Conservation (phyloP, 306 rosid genomes). For the Begonia masoniana region DNA sequence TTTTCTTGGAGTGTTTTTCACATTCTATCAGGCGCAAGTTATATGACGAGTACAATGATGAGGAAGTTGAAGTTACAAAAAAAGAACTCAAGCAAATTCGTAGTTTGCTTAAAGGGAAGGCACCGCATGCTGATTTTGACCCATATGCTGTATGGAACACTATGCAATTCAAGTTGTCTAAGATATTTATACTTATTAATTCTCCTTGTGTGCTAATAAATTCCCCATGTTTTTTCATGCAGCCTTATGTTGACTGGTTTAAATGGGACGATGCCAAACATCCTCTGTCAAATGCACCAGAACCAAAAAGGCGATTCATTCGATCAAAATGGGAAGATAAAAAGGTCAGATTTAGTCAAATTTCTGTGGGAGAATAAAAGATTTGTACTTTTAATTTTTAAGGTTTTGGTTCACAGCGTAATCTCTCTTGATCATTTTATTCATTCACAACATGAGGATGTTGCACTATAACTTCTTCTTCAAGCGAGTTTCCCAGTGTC, state of each 20-base stretch:
- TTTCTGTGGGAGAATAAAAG: background rate
- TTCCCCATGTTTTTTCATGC: slow-evolving; percentile 12
- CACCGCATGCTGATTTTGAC: slow-evolving; percentile 78
- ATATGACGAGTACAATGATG: slow-evolving; percentile 70
- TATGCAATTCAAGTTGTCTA: slow-evolving; percentile 2
- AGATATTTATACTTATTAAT: background rate
- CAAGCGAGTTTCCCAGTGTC: too few relatives aligned
- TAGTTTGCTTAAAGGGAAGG: slow-evolving; percentile 50
- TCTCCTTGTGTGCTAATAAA: background rate
- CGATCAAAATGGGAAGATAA: slow-evolving; percentile 90
- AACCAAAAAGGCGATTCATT: slow-evolving; percentile 91
- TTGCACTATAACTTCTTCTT: too few relatives aligned
- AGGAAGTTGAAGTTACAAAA: slow-evolving; percentile 55
- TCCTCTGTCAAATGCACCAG: slow-evolving; percentile 89
- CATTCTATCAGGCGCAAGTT: slow-evolving; percentile 53
- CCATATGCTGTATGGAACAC: slow-evolving; percentile 51
- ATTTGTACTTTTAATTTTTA: background rate
- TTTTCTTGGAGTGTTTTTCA: too few relatives aligned
- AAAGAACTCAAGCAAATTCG: slow-evolving; percentile 50
- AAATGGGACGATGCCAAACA: slow-evolving; percentile 76
- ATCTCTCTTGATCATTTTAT: too few relatives aligned
- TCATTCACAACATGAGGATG: too few relatives aligned
- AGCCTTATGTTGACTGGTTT: slow-evolving; percentile 89
- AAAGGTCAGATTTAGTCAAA: slow-evolving; percentile 31
- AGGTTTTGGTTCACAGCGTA: too few relatives aligned